Percentiles rank a stretch among this genome's conserved stretches.
These are phyloP conservation scores for Closterium sp. DNA, from an alignment of 139 green algal species.

Conservation along the genomic window DNA sequence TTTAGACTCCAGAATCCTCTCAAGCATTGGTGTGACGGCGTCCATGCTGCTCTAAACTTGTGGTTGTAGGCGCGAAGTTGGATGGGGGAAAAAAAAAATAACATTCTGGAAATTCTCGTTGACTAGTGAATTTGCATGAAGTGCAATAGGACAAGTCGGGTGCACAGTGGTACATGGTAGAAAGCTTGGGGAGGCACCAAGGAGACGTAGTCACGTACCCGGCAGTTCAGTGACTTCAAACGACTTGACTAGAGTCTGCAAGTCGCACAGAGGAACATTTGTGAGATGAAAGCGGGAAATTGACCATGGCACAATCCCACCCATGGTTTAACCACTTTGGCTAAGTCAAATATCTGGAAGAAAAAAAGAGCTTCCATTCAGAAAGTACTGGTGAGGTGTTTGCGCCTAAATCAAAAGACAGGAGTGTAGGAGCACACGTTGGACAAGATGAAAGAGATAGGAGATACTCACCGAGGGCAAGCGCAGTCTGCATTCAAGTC, in stretches of 20 bases:
- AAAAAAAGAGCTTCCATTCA: neutral
- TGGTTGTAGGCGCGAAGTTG: too few species aligned
- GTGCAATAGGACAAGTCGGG: too few species aligned
- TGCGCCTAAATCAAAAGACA: neutral
- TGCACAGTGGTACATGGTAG: too few species aligned
- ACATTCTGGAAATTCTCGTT: too few species aligned
- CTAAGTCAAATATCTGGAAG: too few species aligned
- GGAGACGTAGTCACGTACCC: conserved; percentile 11
- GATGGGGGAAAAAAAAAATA: too few species aligned
- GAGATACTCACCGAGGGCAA: neutral
- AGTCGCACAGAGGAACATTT: neutral
- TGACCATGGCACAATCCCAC: too few species aligned
- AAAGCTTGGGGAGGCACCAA: neutral
- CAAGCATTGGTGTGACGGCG: too few species aligned
- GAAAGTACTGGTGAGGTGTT: neutral
- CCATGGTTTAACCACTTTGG: too few species aligned
- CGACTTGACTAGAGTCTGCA: conserved; percentile 91
- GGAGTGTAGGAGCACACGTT: neutral
- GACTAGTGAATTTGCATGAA: too few species aligned
- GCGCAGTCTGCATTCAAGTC: neutral
- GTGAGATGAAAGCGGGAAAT: neutral
- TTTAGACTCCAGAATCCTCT: too few species aligned
- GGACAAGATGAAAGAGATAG: neutral
- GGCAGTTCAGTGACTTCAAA: conserved; percentile 95
- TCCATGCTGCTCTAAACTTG: too few species aligned